Evolutionary conservation across 108 stramenopile genomes (phyloP).

Genomic region (Cylindrotheca closterium): DNA sequence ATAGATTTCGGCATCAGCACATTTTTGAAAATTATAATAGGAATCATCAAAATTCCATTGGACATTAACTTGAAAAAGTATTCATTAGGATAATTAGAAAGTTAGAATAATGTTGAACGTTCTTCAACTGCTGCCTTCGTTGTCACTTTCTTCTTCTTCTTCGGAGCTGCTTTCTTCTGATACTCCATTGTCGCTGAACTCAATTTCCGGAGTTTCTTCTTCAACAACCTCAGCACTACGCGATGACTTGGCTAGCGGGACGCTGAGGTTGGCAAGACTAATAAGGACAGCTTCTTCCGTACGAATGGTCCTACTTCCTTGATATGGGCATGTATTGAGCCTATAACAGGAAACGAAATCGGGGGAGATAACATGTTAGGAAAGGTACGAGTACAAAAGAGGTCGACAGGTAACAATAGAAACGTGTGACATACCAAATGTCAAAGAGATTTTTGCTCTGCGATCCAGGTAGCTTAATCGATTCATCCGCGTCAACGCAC

Average conservation of each 20-base stretch:
- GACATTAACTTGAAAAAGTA: background rate
- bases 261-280: constrained; percentile 68
- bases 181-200: constrained; percentile 65
- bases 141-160: constrained; percentile 27
- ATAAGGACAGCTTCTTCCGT: constrained; percentile 90
- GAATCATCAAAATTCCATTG: too few relatives aligned
- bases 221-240: constrained; percentile 9
- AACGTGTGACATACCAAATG: constrained; percentile 52
- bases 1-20: too few relatives aligned
- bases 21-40: too few relatives aligned
- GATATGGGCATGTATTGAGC: constrained; percentile 83
- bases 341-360: constrained; percentile 10
- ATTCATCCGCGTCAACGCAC: constrained; percentile 92
- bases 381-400: background rate
- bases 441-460: constrained; percentile 88
- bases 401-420: background rate
- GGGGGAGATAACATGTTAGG: background rate
- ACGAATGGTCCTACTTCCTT: constrained; percentile 88
- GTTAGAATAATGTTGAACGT: constrained; percentile 1
- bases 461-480: constrained; percentile 75
- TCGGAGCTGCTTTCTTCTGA: constrained; percentile 73
- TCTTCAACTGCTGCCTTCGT: background rate
- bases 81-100: background rate
- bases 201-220: constrained; percentile 29
- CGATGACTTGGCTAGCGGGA: constrained; percentile 57